Evolutionary conservation across 2,329 filamentous ascomycete genomes (phyloP).

Genomic region (Fusarium sp.): DNA sequence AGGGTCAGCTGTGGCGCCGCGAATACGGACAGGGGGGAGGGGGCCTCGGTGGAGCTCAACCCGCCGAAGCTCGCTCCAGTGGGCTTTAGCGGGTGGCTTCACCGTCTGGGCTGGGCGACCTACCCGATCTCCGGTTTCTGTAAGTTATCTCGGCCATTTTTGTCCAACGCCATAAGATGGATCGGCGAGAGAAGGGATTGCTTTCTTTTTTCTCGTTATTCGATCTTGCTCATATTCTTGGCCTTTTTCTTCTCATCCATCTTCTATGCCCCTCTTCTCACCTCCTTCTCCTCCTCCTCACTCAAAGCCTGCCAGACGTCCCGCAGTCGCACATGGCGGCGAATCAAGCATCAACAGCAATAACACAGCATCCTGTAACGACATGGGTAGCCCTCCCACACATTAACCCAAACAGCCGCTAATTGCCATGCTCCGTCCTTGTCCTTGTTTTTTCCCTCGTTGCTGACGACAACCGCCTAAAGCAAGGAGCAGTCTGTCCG

Average conservation of each 20-base stretch:
- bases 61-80: conserved; percentile 11
- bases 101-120: conserved; percentile 33
- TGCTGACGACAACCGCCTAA: conserved; percentile 42
- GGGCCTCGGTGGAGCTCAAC: conserved; percentile 26
- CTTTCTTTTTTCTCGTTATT: background rate
- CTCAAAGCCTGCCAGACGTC: background rate
- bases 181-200: background rate
- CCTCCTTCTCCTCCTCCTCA: background rate
- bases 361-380: conserved; percentile 16
- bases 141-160: conserved; percentile 27
- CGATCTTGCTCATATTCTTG: background rate
- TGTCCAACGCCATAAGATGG: conserved; percentile 19
- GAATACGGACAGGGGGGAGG: conserved; percentile 16
- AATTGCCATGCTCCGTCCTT: conserved; percentile 28
- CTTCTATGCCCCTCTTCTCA: background rate
- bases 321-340: conserved; percentile 1
- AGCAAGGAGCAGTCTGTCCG: conserved; percentile 12
- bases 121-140: conserved; percentile 32
- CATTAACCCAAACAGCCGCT: conserved; percentile 29
- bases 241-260: background rate
- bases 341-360: conserved; percentile 17
- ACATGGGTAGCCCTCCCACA: conserved; percentile 38
- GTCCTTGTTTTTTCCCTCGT: conserved; percentile 18
- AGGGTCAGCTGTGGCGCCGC: conserved; percentile 31
- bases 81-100: conserved; percentile 18